Evolutionary conservation across 495 filamentous ascomycete species (phyloP), one percentile per base, ranked within the genome.

Genomic region (Bryoglossum gracile): DNA sequence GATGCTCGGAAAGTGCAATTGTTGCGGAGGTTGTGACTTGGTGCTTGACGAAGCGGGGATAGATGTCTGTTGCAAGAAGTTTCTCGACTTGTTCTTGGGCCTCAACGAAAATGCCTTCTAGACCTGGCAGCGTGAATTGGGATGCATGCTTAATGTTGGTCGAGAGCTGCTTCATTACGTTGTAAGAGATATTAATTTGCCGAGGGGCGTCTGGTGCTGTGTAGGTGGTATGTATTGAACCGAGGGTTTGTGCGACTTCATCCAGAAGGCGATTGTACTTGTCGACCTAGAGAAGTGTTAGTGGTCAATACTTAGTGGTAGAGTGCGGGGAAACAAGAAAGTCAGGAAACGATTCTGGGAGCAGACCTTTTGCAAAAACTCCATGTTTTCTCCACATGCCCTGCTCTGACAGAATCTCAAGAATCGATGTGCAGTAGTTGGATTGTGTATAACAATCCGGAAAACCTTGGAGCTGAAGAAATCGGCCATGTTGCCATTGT

Each of bases 361-460:
- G 41, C 50, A 26, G 24, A 71, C 66, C 55, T 68, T 65, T 23
- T 66, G 62, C 25, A 72, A 47, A 40, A 72, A 69, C 34, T 72
- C 68, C 64, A 72, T 65, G 42, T 72, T 69, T 57, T 72, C 68
- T 3, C 66, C 68, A 44, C 65, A 69, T 30, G 68, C 62, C 24
- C 67, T 56, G 28, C 59, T 57, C 43, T 69, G 65, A 46, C 62
- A 63, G 44, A 68, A 72, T 21, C 59, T 60, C 21, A 65, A 54
- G 9, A 72, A 55, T 26, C 66, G 62, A 46, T 72, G 65, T 14
- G 66, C 61, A n/a, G 66, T 72, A 16, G 67, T 65, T 2, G 68
- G 68, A 43, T 72, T 69, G 53, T 68, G 65, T 8, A 72, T 49
- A 16, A 68, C 68, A 21, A 67, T 62, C 18, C 65, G 66, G 47